Percentiles rank a stretch among this genome's conserved stretches.
Evolutionary conservation across 805 yeast genomes (phyloP).

Genomic region (Saccharomyces jurei): DNA sequence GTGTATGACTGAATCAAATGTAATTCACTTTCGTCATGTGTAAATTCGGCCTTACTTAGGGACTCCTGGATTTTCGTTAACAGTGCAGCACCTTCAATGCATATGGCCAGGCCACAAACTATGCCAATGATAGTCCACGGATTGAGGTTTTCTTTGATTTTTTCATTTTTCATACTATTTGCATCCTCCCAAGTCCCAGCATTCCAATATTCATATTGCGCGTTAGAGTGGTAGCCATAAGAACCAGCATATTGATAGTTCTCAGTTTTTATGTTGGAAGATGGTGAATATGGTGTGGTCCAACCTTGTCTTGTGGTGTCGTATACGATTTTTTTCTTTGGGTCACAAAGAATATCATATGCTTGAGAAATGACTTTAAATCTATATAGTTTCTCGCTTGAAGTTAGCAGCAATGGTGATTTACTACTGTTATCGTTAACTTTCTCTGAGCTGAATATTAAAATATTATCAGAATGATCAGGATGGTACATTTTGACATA

Average conservation of each 20-base stretch:
- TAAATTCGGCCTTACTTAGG: conserved; percentile 20
- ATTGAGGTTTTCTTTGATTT: conserved; percentile 32
- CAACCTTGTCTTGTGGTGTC: conserved; percentile 43
- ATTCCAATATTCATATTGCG: conserved; percentile 41
- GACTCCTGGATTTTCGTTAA: conserved; percentile 33
- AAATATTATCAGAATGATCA: conserved; percentile 38
- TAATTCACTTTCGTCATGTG: conserved; percentile 35
- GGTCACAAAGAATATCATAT: conserved; percentile 46
- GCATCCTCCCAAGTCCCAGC: conserved; percentile 63
- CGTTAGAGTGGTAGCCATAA: conserved; percentile 28
- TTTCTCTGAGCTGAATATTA: conserved; percentile 15
- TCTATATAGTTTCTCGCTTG: conserved; percentile 31
- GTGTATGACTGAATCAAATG: conserved; percentile 37
- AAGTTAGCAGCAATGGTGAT: conserved; percentile 6
- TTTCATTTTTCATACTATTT: conserved; percentile 21
- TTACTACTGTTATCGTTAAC: conserved; percentile 5
- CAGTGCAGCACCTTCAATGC: conserved; percentile 36
- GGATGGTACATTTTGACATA: conserved; percentile 79
- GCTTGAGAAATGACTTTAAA: conserved; percentile 53
- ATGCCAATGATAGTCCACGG: conserved; percentile 35
- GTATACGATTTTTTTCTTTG: conserved; percentile 36
- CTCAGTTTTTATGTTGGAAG: not conserved
- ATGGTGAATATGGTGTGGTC: conserved; percentile 15
- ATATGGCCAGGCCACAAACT: conserved; percentile 31
- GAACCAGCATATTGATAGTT: conserved; percentile 8